These are phyloP conservation scores for Carex myosuroides DNA, from an alignment of 176 grass and related monocot genomes.

Conservation along the genomic window DNA sequence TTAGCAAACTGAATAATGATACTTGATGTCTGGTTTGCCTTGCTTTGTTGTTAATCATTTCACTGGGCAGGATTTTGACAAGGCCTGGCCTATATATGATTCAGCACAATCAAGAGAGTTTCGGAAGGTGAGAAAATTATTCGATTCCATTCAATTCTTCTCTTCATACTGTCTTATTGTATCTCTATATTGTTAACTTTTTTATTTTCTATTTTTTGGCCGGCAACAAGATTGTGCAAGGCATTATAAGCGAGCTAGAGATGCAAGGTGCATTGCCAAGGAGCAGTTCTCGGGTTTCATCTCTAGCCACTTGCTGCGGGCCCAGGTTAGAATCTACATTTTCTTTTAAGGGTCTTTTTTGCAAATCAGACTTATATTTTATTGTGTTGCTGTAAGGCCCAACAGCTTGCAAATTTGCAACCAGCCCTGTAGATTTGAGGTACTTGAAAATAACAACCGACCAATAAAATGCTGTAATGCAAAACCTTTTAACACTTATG, in stretches of 20 bases:
- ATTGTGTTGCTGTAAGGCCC: not conserved
- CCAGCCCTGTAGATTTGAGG: not conserved
- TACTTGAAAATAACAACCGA: not conserved
- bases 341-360: not conserved
- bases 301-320: conserved; percentile 88
- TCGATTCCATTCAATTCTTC: not conserved
- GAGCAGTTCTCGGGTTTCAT: conserved; percentile 99
- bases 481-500: not conserved
- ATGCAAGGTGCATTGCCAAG: conserved; percentile 80
- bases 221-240: conserved; percentile 89
- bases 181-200: not conserved
- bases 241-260: conserved; percentile 98
- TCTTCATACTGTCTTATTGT: conserved; percentile 4
- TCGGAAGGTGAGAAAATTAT: conserved; percentile 59
- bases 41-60: not conserved
- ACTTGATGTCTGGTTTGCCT: not conserved
- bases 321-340: conserved; percentile 52
- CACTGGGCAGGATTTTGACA: conserved; percentile 80
- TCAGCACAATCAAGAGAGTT: conserved; percentile 94
- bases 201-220: not conserved
- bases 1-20: not conserved
- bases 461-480: not conserved
- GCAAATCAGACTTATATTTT: not conserved
- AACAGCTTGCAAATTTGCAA: not conserved
- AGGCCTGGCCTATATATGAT: conserved; percentile 95